Conservation (phyloP, 2,329 filamentous ascomycete genomes). For the Ophiostoma piceae region DNA sequence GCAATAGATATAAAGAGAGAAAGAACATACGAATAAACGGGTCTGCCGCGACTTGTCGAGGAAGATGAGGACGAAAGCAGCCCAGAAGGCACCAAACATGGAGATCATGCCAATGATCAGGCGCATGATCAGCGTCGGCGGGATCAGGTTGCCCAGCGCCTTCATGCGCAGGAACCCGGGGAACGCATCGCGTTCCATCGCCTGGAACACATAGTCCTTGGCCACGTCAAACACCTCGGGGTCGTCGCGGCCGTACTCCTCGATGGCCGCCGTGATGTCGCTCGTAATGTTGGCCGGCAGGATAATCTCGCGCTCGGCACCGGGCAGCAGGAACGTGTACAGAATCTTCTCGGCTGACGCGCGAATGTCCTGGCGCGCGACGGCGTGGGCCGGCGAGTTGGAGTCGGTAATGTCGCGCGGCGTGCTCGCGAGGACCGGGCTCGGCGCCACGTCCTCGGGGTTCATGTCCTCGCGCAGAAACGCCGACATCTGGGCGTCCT, state of each 20-base stretch:
- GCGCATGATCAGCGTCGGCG: constrained; percentile 78
- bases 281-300: constrained; percentile 81
- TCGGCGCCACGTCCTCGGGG: constrained; percentile 48
- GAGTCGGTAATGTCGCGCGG: constrained; percentile 63
- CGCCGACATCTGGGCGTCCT: constrained; percentile 85
- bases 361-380: constrained; percentile 83
- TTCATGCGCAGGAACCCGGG: constrained; percentile 93
- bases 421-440: constrained; percentile 53
- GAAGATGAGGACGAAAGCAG: constrained; percentile 88
- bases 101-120: constrained; percentile 78
- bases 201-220: constrained; percentile 99
- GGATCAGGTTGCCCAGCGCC: constrained; percentile 91
- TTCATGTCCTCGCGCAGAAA: constrained; percentile 67
- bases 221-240: constrained; percentile 95
- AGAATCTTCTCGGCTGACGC: constrained; percentile 96
- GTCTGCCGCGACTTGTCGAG: constrained; percentile 68
- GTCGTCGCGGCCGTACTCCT: constrained; percentile 86
- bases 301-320: constrained; percentile 94
- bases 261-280: constrained; percentile 80
- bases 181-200: constrained; percentile 99
- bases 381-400: constrained; percentile 75
- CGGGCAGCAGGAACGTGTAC: constrained; percentile 93
- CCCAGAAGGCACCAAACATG: constrained; percentile 92
- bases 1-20: too few relatives aligned
- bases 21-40: too few relatives aligned